Percentiles rank a stretch among this genome's conserved stretches.
phyloP scores from a whole-genome alignment of 1,139 yeast genomes.

The Casaregolazyma lundiana region DNA sequence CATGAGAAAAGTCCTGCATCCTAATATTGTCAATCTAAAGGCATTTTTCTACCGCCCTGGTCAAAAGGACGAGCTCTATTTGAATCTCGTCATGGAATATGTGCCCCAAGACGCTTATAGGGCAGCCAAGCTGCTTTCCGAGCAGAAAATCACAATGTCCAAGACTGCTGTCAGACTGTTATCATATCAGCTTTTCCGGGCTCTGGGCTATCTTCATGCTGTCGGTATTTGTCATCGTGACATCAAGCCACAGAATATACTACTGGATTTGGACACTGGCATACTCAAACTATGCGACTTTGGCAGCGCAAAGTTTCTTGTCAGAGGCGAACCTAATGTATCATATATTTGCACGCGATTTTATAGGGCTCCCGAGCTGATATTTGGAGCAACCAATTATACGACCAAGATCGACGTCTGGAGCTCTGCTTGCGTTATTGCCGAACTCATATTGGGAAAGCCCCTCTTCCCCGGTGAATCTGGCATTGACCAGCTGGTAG shows the following conservation, averaged over 20 bases:
- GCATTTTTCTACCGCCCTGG: slow-evolving; percentile 85
- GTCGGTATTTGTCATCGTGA: slow-evolving; percentile 95
- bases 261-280: slow-evolving; percentile 84
- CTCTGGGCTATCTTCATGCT: slow-evolving; percentile 86
- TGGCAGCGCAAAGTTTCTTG: slow-evolving; percentile 92
- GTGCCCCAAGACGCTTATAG: slow-evolving; percentile 93
- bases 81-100: slow-evolving; percentile 83
- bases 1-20: slow-evolving; percentile 84
- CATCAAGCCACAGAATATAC: slow-evolving; percentile 90
- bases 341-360: slow-evolving; percentile 94
- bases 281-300: slow-evolving; percentile 90
- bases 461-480: slow-evolving; percentile 97
- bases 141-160: slow-evolving; percentile 76
- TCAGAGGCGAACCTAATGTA: slow-evolving; percentile 89
- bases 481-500: slow-evolving; percentile 95
- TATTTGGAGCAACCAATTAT: slow-evolving; percentile 86
- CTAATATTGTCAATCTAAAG: slow-evolving; percentile 81
- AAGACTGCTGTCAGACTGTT: slow-evolving; percentile 81
- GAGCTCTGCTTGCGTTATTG: slow-evolving; percentile 95
- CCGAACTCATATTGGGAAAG: slow-evolving; percentile 89
- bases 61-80: slow-evolving; percentile 69
- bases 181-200: slow-evolving; percentile 87
- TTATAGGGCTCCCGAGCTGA: slow-evolving; percentile 91
- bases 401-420: slow-evolving; percentile 97
- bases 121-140: slow-evolving; percentile 79